phyloP scores from a whole-genome alignment of 805 yeast genomes.

The Saccharomycopsis sp. region DNA sequence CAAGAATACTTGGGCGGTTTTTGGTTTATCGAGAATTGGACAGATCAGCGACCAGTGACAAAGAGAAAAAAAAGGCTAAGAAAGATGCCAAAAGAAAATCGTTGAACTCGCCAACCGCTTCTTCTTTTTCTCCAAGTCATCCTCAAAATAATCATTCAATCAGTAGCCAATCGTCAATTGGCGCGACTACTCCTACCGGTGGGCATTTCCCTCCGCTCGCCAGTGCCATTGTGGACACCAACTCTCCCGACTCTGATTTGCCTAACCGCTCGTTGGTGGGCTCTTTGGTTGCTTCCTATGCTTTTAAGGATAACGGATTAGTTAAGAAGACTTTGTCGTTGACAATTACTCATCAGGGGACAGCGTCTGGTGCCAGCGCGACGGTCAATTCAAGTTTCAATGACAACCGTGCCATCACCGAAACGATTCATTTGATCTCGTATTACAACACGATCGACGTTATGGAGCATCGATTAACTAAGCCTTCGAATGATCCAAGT shows the following conservation, averaged over 20 bases:
- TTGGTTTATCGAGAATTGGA: conserved; percentile 72
- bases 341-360: conserved; percentile 36
- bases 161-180: neutral
- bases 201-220: neutral
- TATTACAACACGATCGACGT: conserved; percentile 79
- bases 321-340: conserved; percentile 78
- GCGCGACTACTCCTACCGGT: neutral
- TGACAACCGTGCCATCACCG: conserved; percentile 23
- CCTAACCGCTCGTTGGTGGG: conserved; percentile 43
- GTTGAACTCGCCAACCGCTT: conserved; percentile 7
- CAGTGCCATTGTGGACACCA: neutral
- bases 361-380: conserved; percentile 1
- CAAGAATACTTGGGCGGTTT: conserved; percentile 80
- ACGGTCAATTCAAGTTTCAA: conserved; percentile 17
- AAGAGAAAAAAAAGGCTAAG: conserved; percentile 37
- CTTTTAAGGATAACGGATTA: conserved; percentile 64
- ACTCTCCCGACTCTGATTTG: conserved; percentile 3
- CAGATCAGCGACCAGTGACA: conserved; percentile 34
- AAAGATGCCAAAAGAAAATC: conserved; percentile 10
- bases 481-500: conserved; percentile 49
- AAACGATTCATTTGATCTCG: conserved; percentile 66
- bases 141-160: conserved; percentile 4
- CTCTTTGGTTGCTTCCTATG: conserved; percentile 51
- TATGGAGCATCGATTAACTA: conserved; percentile 41
- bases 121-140: conserved; percentile 5